These are phyloP conservation scores for Alternaria triticimaculans DNA, from an alignment of 2,329 filamentous ascomycete genomes.

Conservation along the genomic window DNA sequence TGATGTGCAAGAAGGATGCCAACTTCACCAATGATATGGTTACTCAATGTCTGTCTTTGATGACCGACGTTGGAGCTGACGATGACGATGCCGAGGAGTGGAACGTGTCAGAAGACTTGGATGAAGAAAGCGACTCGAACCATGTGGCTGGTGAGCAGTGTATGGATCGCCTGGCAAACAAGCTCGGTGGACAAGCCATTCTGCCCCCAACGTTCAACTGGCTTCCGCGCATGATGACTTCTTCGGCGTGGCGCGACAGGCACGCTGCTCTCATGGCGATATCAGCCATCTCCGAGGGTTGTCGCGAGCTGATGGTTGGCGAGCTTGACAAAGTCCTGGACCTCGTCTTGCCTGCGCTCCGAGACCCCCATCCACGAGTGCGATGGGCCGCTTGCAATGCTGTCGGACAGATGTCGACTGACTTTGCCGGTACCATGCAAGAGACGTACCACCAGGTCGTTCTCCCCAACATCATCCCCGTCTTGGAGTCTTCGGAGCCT, in stretches of 20 bases:
- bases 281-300: slow-evolving; percentile 97
- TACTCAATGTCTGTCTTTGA: slow-evolving; percentile 94
- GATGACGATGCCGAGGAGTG: slow-evolving; percentile 95
- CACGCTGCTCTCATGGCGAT: slow-evolving; percentile 99
- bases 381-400: slow-evolving; percentile 98
- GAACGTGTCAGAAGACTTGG: slow-evolving; percentile 91
- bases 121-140: slow-evolving; percentile 96
- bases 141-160: slow-evolving; percentile 98
- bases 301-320: slow-evolving; percentile 91
- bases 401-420: slow-evolving; percentile 99
- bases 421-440: slow-evolving; percentile 98
- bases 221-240: slow-evolving; percentile 97
- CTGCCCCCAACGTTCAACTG: slow-evolving; percentile 93
- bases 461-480: slow-evolving; percentile 88
- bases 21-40: slow-evolving; percentile 96
- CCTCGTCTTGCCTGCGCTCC: slow-evolving; percentile 88
- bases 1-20: slow-evolving; percentile 94
- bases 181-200: slow-evolving; percentile 92
- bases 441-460: slow-evolving; percentile 90
- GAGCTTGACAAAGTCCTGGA: slow-evolving; percentile 94
- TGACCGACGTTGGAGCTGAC: slow-evolving; percentile 95
- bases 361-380: slow-evolving; percentile 90
- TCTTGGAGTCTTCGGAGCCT: slow-evolving; percentile 86
- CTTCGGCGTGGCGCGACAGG: slow-evolving; percentile 90
- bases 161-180: slow-evolving; percentile 97